Evolutionary conservation across 129 eudicot genomes (phyloP).

Genomic region (Helianthus tuberosus): DNA sequence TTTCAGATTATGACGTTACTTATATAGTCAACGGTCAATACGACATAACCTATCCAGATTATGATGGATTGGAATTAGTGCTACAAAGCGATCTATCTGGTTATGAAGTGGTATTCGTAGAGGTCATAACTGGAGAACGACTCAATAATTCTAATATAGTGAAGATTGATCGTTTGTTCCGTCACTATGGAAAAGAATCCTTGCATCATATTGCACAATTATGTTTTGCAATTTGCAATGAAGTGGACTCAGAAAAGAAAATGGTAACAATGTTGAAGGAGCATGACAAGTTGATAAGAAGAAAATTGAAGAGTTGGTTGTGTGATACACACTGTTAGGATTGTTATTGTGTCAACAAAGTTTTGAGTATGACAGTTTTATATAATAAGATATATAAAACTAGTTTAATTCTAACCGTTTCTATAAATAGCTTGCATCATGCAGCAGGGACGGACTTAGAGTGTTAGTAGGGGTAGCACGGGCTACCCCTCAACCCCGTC

Average conservation of each 20-base stretch:
- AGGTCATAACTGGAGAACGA: neutral
- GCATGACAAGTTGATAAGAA: neutral
- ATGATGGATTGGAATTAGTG: neutral
- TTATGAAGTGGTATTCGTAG: neutral
- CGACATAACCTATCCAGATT: neutral
- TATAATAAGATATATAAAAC: too few relatives aligned
- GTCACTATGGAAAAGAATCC: neutral
- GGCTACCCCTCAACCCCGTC: too few relatives aligned
- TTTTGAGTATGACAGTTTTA: too few relatives aligned
- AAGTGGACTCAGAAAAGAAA: neutral
- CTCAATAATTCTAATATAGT: neutral
- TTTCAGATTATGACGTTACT: neutral
- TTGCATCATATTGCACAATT: neutral
- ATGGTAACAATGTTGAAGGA: constrained; percentile 3
- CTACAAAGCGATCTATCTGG: neutral
- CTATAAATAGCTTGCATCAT: too few relatives aligned
- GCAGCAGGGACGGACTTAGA: too few relatives aligned
- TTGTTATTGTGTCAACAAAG: too few relatives aligned
- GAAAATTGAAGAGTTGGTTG: neutral
- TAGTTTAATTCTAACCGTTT: too few relatives aligned
- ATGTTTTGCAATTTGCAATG: constrained; percentile 18
- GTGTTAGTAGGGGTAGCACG: too few relatives aligned
- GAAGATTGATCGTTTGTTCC: neutral
- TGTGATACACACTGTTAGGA: too few relatives aligned
- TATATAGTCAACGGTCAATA: neutral